Base-by-base conservation (phyloP, 805 yeast species). In the Candida golubevii region DNA sequence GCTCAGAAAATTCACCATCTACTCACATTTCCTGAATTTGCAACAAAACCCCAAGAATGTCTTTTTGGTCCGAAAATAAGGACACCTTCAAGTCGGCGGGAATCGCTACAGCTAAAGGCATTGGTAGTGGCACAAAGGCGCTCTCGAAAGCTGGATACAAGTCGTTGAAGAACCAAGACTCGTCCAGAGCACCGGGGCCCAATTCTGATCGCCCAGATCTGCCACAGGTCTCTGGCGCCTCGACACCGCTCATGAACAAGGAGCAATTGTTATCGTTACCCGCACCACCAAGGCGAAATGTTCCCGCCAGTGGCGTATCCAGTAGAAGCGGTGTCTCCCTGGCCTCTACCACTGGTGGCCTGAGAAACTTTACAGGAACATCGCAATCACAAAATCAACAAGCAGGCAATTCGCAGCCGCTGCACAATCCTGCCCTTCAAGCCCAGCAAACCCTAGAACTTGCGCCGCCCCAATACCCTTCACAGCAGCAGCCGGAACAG, bases 41-140 rank as follows among this genome's bases (percentile, higher is more conserved):
- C 10, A 36, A 26, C 12, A 12, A 36, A 7, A 6, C 18, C 36
- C 11, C 7, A 6, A 18, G 32, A 3, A 50, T 51, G 55, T 62
- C 72, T 1, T 75, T 73, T 46, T 75, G 79, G 79, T 72, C 71
- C 14, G 69, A 75, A 41, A 76, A 79, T 59, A 79, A 78, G 51
- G 83, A 60, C 44, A 53, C 75, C 0, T 68, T 79, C 54, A 77
- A 76, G 46, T 54, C 71, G 1, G 83, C 74, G 0, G 76, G 82
- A 3, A 51, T 62, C 6, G 71, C 79, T 18, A 72, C 79, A 0
- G 67, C 67, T 39, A 71, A 67, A 46, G 82, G 80, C 6, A 71
- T 77, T 23, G 82, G 80, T 7, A 65, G 57, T 38, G 83, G 80
- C 4, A 65, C 79, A 3, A 72, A 62, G 14, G 71, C 78, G 0